Evolutionary conservation across 352 stramenopile species (phyloP).

Genomic region (Discostella stelligera): DNA sequence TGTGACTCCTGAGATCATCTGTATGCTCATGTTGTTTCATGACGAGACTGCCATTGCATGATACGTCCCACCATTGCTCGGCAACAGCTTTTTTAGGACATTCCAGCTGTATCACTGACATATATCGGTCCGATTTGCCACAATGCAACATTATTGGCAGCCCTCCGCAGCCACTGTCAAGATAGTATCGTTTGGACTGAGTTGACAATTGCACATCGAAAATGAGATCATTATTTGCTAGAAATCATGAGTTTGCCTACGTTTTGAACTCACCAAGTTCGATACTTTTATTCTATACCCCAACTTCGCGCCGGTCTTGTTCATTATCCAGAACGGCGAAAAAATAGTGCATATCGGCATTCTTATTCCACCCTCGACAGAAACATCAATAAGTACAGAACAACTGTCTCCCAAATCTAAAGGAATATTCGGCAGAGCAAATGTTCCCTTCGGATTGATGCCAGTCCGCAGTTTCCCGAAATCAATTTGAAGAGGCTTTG

Average conservation of each 20-base stretch:
- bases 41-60: slow-evolving; percentile 30
- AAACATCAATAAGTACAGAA: slow-evolving; percentile 44
- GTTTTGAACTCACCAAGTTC: slow-evolving; percentile 1
- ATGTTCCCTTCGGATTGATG: slow-evolving; percentile 35
- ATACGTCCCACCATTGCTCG: slow-evolving; percentile 29
- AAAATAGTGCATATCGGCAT: slow-evolving; percentile 53
- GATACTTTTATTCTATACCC: slow-evolving; percentile 23
- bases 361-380: slow-evolving; percentile 39
- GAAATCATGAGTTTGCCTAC: background rate
- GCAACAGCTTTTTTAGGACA: slow-evolving; percentile 12
- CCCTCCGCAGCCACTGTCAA: slow-evolving; percentile 44
- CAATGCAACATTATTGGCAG: slow-evolving; percentile 52
- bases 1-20: background rate
- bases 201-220: slow-evolving; percentile 2
- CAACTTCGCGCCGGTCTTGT: slow-evolving; percentile 55
- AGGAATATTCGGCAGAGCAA: slow-evolving; percentile 28
- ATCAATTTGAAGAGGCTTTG: slow-evolving; percentile 35
- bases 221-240: slow-evolving; percentile 9
- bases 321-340: slow-evolving; percentile 58
- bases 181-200: slow-evolving; percentile 25
- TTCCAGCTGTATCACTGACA: slow-evolving; percentile 39
- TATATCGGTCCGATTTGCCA: slow-evolving; percentile 30
- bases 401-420: slow-evolving; percentile 49
- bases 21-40: slow-evolving; percentile 16
- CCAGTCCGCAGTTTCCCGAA: slow-evolving; percentile 39